A percentile compares a stretch with the other conserved stretches of the same genome.
Evolutionary conservation across 768 basidiomycete species (phyloP).

Genomic region (Rhizopogon vulgaris): DNA sequence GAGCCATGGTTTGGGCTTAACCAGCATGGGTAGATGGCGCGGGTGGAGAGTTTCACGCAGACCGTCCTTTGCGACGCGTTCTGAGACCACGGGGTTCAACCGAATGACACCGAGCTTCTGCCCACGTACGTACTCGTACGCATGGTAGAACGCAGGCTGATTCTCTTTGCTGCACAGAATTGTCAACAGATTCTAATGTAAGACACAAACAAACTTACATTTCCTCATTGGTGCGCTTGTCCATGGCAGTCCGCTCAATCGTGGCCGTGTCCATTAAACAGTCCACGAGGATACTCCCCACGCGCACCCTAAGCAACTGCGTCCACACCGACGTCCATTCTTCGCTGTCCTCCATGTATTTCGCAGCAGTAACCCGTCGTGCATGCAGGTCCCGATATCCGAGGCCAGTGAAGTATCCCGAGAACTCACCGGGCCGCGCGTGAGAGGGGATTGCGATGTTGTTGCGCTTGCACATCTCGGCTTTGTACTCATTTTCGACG

Average conservation of each 20-base stretch:
- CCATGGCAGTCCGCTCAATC: constrained; percentile 53
- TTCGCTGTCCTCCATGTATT: constrained; percentile 59
- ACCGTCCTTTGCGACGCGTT: constrained; percentile 70
- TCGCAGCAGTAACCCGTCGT: constrained; percentile 59
- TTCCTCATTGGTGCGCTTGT: constrained; percentile 53
- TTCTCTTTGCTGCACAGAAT: constrained; percentile 50
- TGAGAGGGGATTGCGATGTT: constrained; percentile 44
- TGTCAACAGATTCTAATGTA: constrained; percentile 5
- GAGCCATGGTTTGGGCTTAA: constrained; percentile 86
- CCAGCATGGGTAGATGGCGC: constrained; percentile 92
- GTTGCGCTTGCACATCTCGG: constrained; percentile 65
- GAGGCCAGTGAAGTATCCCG: constrained; percentile 48
- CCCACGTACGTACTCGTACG: constrained; percentile 91
- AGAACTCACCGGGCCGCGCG: constrained; percentile 19
- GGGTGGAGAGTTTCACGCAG: constrained; percentile 75
- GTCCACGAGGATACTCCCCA: constrained; percentile 82
- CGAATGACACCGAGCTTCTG: constrained; percentile 90
- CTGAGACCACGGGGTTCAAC: constrained; percentile 74
- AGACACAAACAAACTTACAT: constrained; percentile 41
- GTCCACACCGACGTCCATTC: constrained; percentile 82
- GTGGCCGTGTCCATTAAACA: constrained; percentile 80
- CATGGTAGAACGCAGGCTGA: constrained; percentile 88
- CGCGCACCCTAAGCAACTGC: constrained; percentile 62
- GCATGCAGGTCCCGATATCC: constrained; percentile 60
- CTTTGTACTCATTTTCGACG: constrained; percentile 88